Conservation (phyloP, 176 grass and related monocot species). For the Musa schizocarpa region DNA sequence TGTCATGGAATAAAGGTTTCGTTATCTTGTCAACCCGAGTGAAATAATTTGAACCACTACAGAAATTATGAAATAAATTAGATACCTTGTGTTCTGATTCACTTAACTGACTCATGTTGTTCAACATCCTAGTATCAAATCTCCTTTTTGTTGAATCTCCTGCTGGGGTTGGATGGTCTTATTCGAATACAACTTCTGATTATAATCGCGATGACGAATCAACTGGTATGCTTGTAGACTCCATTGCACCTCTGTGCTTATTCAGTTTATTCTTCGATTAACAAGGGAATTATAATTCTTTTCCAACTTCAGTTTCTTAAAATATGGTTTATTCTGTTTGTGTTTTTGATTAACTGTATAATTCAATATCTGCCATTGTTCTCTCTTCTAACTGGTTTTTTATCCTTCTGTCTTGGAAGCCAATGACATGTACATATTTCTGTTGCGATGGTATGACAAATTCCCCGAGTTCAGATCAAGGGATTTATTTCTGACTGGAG, state of each 20-base stretch:
- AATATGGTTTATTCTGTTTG: background rate
- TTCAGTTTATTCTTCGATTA: background rate
- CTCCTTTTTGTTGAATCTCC: conserved; percentile 93
- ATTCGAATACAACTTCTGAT: conserved; percentile 83
- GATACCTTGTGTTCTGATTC: background rate
- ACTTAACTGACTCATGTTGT: background rate
- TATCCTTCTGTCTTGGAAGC: conserved; percentile 35
- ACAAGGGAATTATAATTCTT: background rate
- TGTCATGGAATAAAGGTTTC: conserved; percentile 95
- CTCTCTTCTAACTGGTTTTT: conserved; percentile 8
- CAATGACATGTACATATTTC: conserved; percentile 66
- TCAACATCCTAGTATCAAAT: conserved; percentile 55
- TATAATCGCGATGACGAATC: conserved; percentile 59
- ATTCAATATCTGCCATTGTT: background rate
- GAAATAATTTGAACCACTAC: background rate
- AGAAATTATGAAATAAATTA: background rate
- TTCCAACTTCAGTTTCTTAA: background rate
- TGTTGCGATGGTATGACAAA: conserved; percentile 80
- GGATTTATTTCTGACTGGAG: conserved; percentile 71
- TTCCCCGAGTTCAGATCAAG: conserved; percentile 73
- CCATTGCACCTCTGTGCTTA: too few relatives aligned
- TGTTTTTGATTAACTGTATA: background rate
- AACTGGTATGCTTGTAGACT: conserved; percentile 30
- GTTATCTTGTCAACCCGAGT: background rate
- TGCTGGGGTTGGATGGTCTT: conserved; percentile 92